Percentiles rank a stretch among this genome's conserved stretches.
Evolutionary conservation across 2,329 filamentous ascomycete genomes (phyloP).

Genomic region (Pseudogymnoascus sp.): DNA sequence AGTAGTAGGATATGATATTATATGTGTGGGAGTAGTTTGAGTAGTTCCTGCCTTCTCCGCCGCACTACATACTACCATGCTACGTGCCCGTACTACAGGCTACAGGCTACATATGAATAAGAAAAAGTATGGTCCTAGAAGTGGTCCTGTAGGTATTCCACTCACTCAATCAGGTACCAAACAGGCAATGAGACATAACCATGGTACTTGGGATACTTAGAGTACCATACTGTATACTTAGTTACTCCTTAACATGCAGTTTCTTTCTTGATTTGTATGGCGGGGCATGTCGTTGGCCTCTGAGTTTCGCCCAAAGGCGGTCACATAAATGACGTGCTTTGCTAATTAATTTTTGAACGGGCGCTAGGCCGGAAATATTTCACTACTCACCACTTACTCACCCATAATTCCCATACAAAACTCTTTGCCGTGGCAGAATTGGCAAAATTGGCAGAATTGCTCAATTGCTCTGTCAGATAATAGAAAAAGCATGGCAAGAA

Average conservation of each 20-base stretch:
- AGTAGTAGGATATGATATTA: not conserved
- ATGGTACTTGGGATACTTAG: not conserved
- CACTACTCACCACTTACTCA: not conserved
- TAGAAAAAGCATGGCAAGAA: not conserved
- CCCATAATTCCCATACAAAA: not conserved
- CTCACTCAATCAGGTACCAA: not conserved
- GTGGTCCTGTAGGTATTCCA: not conserved
- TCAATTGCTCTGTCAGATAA: not conserved
- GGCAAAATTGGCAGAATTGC: not conserved
- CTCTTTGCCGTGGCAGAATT: not conserved
- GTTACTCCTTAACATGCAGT: no score
- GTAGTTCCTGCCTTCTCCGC: not conserved
- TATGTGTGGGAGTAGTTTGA: not conserved
- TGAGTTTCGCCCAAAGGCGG: not conserved
- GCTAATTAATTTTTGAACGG: slow-evolving; percentile 2
- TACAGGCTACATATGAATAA: not conserved
- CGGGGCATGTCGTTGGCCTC: not conserved
- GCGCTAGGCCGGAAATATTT: not conserved
- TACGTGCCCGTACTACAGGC: not conserved
- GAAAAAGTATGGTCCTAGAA: not conserved
- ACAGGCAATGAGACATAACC: not conserved
- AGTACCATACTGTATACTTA: no score
- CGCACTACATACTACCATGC: not conserved
- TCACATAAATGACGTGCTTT: slow-evolving; percentile 1
- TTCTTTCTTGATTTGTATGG: not conserved